Base-by-base conservation (phyloP, 495 filamentous ascomycete genomes). In the Penicillium coprophilum region DNA sequence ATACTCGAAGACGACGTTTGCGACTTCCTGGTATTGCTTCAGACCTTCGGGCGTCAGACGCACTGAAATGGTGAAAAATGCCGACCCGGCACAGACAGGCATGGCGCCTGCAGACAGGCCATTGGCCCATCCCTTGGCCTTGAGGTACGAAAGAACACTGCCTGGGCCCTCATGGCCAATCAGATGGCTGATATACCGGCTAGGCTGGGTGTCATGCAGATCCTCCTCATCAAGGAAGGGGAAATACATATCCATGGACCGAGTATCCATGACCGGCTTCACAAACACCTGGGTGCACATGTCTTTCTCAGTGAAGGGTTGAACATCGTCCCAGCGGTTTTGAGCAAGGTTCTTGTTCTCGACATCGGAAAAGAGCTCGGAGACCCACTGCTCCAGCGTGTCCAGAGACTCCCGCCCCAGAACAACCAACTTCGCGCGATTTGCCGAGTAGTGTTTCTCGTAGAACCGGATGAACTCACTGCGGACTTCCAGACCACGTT, bases 161-260 rank as follows among this genome's bases (percentile, higher is more conserved):
- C 94, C 94, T 8, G 94, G 94, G 1, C 94, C 94, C 71, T 99
- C 94, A 59, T 99, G 95, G 13, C 94, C 94, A 59, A 99, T 92
- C 44, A 99, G 71, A 66, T 99, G 94, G 64, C 88, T 89, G 60
- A 96, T 82, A 67, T 97, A 99, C 34, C 91, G 84, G 60, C 89
- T 89, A 12, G 94, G 94, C 49, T 96, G 92, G 8, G 86, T 82
- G 61, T 91, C 85, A 70, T 86, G 96, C 50, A 92, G 71, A 9
- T 84, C 66, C 57, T 97, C 91, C 70, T 97, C 91, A 66, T 97
- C 92, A 45, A 91, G 74, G 68, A 90, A 97, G 0, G 92, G 89
- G 71, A 97, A 97, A 57, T 81, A 86, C 53, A 99, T 82, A 46
- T 93, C 90, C 61, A 99, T 75, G 27, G 87, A 85, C 46, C 91